phyloP scores from a whole-genome alignment of 352 stramenopile genomes.

The Nothophytophthora sp. region DNA sequence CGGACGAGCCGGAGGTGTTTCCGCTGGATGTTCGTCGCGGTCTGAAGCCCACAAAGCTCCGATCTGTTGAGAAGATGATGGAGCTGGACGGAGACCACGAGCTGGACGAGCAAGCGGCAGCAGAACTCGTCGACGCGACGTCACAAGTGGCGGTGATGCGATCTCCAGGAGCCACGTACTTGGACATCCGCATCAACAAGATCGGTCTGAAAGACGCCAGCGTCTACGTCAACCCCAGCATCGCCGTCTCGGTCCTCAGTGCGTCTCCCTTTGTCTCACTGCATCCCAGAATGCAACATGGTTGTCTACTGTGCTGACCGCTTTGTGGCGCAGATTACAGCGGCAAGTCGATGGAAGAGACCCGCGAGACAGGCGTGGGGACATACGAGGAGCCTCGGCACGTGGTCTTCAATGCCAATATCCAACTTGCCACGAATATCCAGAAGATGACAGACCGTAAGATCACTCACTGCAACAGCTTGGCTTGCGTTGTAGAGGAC shows the following conservation, averaged over 20 bases:
- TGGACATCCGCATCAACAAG: conserved; percentile 51
- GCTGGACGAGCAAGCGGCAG: conserved; percentile 18
- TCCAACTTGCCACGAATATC: conserved; percentile 53
- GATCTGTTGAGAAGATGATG: conserved; percentile 32
- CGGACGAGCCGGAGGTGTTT: conserved; percentile 43
- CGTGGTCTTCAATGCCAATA: conserved; percentile 43
- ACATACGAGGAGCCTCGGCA: conserved; percentile 41
- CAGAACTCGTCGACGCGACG: conserved; percentile 16
- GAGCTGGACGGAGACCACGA: conserved; percentile 21
- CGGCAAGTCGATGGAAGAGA: conserved; percentile 54
- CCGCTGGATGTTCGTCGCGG: conserved; percentile 24
- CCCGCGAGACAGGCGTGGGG: conserved; percentile 47
- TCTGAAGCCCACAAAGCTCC: conserved; percentile 18
- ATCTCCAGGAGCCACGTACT: conserved; percentile 37
- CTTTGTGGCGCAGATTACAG: conserved; percentile 32
- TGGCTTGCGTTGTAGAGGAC: conserved; percentile 7
- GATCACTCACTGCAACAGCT: conserved; percentile 51
- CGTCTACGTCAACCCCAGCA: conserved; percentile 61
- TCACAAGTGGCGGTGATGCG: conserved; percentile 17
- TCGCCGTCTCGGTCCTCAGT: conserved; percentile 67
- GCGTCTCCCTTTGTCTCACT: conserved; percentile 9
- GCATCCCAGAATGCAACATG: background rate
- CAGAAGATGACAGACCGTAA: conserved; percentile 56
- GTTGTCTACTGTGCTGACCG: conserved; percentile 1
- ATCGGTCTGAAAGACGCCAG: conserved; percentile 72